Evolutionary conservation across 352 stramenopile genomes (phyloP), one percentile per base, ranked within the genome.

Genomic region (Phytophthora syringae): DNA sequence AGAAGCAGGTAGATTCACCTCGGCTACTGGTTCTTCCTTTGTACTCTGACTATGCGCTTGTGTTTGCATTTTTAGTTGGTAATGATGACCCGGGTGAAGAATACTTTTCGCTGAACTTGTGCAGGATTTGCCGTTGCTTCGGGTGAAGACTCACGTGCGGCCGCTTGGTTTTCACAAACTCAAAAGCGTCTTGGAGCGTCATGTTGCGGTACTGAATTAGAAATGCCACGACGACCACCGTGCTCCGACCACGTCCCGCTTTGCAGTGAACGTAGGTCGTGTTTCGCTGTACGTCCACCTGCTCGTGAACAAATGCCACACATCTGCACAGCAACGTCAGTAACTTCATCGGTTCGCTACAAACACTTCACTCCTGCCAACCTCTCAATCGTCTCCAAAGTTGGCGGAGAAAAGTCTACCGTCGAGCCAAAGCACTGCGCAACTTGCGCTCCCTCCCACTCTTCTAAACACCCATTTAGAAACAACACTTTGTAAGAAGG

Each of bases 251-350:
- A 6, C 86, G 82, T 5, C 86, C 86, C 54, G 86, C 86, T 64
- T 94, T 94, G 70, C 86, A 94, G 64, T 94, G 86, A 50, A 94
- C 81, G 66, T 94, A 94, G 5, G 82, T 89, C 16, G 77, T 88
- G 7, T 79, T 64, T n/a, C 80, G 52, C 22, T 73, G 57, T 16
- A 67, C 42, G 34, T 86, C 69, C 7, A 92, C 64, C n/a, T 92
- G 82, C 24, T 79, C 54, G 53, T 89, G 72, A 32, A 91, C 61
- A 56, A 94, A 94, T 1, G 51, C 60, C 24, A 91, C 82, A 62
- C 82, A 90, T 40, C 75, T 85, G 18, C n/a, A 47, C 18, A 51
- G 12, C 16, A 15, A 58, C n/a, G 25, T 34, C 24, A 65, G 18
- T 21, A 36, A 32, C 5, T 27, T 5, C 7, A 40, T 13, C 20